A percentile compares a stretch with the other conserved stretches of the same genome.
Conservation (phyloP, 202 grass and related monocot genomes). For the Dendrocalamus latiflorus region DNA sequence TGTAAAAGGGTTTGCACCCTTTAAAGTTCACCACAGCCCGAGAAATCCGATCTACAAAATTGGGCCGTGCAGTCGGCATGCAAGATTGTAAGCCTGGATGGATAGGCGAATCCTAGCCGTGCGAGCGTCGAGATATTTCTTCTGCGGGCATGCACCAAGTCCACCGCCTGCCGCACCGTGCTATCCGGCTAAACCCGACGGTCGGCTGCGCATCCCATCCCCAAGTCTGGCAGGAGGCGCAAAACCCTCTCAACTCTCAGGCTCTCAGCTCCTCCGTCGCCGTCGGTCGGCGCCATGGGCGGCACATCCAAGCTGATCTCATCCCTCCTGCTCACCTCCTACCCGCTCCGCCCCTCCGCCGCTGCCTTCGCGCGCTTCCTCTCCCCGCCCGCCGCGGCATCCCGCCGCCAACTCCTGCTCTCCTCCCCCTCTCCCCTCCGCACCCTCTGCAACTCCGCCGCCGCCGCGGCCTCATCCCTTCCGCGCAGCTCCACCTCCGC, state of each 20-base stretch:
- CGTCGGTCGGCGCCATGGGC: constrained; percentile 44
- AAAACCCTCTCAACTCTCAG: background rate
- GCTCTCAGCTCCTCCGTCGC: background rate
- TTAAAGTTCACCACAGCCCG: background rate
- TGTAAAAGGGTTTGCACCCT: too few species aligned
- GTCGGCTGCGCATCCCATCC: background rate
- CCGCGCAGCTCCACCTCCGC: constrained; percentile 20
- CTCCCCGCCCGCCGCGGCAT: constrained; percentile 11
- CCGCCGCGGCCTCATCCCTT: background rate
- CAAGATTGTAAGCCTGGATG: background rate
- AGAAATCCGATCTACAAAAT: background rate
- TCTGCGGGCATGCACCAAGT: background rate
- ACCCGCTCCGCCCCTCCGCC: constrained; percentile 42
- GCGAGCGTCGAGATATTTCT: background rate
- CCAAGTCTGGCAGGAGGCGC: background rate
- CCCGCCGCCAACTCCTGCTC: constrained; percentile 31
- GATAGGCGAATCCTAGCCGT: constrained; percentile 13
- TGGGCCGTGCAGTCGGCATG: background rate
- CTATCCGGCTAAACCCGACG: constrained; percentile 19
- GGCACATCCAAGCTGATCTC: constrained; percentile 63
- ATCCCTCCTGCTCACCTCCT: constrained; percentile 53
- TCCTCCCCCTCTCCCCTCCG: background rate
- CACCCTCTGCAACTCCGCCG: constrained; percentile 6
- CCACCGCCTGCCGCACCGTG: background rate
- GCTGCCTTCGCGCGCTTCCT: constrained; percentile 43